phyloP scores from a whole-genome alignment of 2,329 filamentous ascomycete genomes.

The Stachybotrys elegans region DNA sequence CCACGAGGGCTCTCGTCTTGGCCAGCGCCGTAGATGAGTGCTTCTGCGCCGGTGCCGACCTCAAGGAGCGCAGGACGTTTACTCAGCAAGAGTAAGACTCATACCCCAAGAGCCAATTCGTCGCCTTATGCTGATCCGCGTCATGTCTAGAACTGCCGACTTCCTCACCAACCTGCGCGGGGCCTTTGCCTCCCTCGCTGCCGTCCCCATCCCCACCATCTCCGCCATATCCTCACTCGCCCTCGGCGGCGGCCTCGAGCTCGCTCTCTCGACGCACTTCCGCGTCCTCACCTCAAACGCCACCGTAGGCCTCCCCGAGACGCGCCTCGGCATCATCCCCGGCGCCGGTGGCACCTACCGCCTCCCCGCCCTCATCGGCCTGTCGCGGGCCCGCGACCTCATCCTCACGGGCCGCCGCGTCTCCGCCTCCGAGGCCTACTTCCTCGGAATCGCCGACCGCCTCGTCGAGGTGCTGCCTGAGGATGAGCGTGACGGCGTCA shows the following conservation, averaged over 20 bases:
- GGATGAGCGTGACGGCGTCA: conserved; percentile 34
- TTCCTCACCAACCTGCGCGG: conserved; percentile 74
- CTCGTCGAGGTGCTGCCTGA: conserved; percentile 72
- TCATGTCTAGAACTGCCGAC: conserved; percentile 56
- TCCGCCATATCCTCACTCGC: conserved; percentile 80
- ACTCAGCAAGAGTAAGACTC: conserved; percentile 66
- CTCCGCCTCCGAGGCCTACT: conserved; percentile 79
- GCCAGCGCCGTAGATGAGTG: conserved; percentile 79
- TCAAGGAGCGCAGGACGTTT: conserved; percentile 82
- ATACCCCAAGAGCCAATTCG: conserved; percentile 2
- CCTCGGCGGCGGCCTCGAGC: conserved; percentile 88
- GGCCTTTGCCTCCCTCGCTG: conserved; percentile 68
- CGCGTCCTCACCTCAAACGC: conserved; percentile 80
- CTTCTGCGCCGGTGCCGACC: conserved; percentile 91
- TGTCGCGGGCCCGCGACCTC: conserved; percentile 78
- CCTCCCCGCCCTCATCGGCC: conserved; percentile 75
- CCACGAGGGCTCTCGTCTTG: conserved; percentile 76
- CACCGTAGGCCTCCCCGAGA: conserved; percentile 81
- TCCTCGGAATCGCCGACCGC: conserved; percentile 84
- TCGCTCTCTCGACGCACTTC: conserved; percentile 84
- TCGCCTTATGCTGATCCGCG: not conserved
- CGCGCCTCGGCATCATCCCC: conserved; percentile 86
- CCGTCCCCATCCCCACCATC: conserved; percentile 84
- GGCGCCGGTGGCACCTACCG: conserved; percentile 91
- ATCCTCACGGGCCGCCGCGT: conserved; percentile 88